Evolutionary conservation across 495 filamentous ascomycete genomes (phyloP).

Genomic region (Tuber borchii): DNA sequence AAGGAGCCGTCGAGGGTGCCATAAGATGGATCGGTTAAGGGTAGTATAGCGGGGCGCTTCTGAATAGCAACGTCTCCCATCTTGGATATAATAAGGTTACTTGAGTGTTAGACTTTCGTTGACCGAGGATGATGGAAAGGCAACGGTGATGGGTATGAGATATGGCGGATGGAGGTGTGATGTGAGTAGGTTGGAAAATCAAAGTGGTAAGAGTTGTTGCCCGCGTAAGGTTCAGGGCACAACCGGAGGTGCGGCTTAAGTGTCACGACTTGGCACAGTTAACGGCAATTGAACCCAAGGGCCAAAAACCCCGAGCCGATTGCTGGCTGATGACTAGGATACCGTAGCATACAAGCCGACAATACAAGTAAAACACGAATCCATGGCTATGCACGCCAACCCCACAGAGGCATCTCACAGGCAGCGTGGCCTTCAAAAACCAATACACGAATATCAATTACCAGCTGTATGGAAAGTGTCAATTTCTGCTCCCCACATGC

Average conservation of each 20-base stretch:
- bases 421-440: not conserved
- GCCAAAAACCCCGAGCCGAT: not conserved
- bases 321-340: not conserved
- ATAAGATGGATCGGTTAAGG: conserved; percentile 40
- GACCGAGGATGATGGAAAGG: not conserved
- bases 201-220: not conserved
- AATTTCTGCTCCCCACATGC: not conserved
- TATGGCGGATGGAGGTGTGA: not conserved
- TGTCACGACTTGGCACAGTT: not conserved
- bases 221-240: not conserved
- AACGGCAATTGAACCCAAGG: not conserved
- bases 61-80: conserved; percentile 41
- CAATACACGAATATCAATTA: not conserved
- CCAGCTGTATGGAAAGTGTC: not conserved
- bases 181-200: not conserved
- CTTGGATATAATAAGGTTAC: not conserved
- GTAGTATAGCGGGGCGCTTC: conserved; percentile 32
- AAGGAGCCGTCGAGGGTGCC: conserved; percentile 84
- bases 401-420: not conserved
- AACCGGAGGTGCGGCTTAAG: not conserved
- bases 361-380: not conserved
- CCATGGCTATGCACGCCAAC: not conserved
- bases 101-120: not conserved
- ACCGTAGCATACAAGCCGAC: not conserved
- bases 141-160: not conserved